phyloP scores from a whole-genome alignment of 345 rosid species.

The Moringa oleifera region DNA sequence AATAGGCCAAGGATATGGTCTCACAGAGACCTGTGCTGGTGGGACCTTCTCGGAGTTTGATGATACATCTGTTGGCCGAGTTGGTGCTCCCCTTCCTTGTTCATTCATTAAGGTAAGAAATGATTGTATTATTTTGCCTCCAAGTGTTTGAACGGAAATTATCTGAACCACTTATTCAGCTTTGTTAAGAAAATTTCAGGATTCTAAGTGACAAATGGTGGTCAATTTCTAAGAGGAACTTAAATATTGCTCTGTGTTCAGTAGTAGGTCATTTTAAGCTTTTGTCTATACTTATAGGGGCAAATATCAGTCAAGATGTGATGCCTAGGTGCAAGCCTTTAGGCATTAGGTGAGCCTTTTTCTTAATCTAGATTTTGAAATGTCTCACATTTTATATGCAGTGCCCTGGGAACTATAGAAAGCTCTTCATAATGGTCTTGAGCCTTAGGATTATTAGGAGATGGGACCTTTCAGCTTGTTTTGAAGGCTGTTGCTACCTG shows the following conservation, averaged over 20 bases:
- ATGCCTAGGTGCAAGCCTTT: background rate
- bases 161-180: background rate
- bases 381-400: too few relatives aligned
- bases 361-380: background rate
- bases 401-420: background rate
- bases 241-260: too few relatives aligned
- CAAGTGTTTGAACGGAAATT: background rate
- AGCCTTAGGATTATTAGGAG: background rate
- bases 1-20: conserved; percentile 98
- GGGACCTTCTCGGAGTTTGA: conserved; percentile 96
- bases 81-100: conserved; percentile 95
- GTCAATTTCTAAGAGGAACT: background rate
- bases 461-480: background rate
- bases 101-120: conserved; percentile 79
- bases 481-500: background rate
- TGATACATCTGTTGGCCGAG: conserved; percentile 95
- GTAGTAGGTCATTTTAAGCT: background rate
- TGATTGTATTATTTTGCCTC: background rate
- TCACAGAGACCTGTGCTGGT: conserved; percentile 98
- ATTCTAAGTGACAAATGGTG: background rate
- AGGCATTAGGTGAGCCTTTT: too few relatives aligned
- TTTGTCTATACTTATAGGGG: background rate
- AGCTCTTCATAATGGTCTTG: background rate
- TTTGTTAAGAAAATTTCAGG: background rate
- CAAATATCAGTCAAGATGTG: background rate